Base-by-base conservation (phyloP, 768 basidiomycete genomes). In the Russula vinacea region DNA sequence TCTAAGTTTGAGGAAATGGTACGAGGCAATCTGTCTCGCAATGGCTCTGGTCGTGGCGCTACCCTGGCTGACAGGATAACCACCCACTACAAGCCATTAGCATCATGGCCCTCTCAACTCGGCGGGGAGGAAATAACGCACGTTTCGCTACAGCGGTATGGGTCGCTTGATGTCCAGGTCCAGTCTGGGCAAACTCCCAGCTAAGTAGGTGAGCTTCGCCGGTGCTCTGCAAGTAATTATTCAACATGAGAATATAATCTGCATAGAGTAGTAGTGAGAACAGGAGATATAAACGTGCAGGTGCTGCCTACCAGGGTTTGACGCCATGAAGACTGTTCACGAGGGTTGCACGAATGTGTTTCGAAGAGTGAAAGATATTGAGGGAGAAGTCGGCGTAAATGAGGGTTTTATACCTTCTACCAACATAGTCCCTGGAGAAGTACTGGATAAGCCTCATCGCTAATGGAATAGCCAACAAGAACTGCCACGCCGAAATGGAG, bases 161-260 rank as follows among this genome's bases (percentile, higher is more conserved):
- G 19, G 55, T 67, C 7, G 56, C 55, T 51, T 67, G 67, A 66
- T 67, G 67, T 55, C 62, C 58, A 32, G 67, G 67, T 10, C 67
- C 67, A 14, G n/a, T 49, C 50, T 65, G 64, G 56, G 56, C 47
- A 32, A 60, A 67, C 58, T 66, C 67, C 67, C 67, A 67, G 51
- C 58, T 66, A 32, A 67, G 39, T 4, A 67, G 56, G 42, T 56
- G 54, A 32, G 42, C 59, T 53, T 67, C 64, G 16, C 67, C 64
- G 7, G 64, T 67, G 39, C 42, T 44, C 24, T 67, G 67, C 29
- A 67, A 51, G 64, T 67, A 61, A n/a, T 66, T 67, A 51, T 67
- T 67, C 42, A 67, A 56, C 50, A 67, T 58, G 55, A 67, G 67
- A 39, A 67, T 56, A 29, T 67, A 67, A 52, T 67, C 67, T 65